Percentiles rank a stretch among this genome's conserved stretches.
Evolutionary conservation across 2,329 filamentous ascomycete species (phyloP).

Genomic region (Laburnicola sp.): DNA sequence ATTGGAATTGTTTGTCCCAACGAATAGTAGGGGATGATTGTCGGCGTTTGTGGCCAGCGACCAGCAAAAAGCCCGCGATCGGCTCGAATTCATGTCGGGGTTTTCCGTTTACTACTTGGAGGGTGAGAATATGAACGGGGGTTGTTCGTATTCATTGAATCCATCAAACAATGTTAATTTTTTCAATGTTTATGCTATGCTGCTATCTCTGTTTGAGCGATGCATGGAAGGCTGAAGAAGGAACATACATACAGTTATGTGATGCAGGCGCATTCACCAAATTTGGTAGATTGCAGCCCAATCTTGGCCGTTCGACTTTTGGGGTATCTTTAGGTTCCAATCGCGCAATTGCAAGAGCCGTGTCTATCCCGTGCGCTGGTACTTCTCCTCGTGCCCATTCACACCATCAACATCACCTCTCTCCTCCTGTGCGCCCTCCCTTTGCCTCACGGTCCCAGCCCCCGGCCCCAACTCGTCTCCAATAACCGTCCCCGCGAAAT

Average conservation of each 20-base stretch:
- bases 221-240: no score
- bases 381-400: slow-evolving; percentile 40
- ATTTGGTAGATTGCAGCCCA: background rate
- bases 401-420: slow-evolving; percentile 29
- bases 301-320: background rate
- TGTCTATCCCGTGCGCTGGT: slow-evolving; percentile 39
- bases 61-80: no score
- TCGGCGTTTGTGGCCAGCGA: no score
- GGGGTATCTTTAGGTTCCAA: slow-evolving; percentile 2
- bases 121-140: no score
- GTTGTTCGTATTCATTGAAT: no score
- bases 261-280: background rate
- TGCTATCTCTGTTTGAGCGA: no score
- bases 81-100: no score
- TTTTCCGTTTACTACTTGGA: no score
- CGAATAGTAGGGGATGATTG: no score
- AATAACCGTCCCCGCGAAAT: slow-evolving; percentile 39
- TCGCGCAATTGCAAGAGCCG: background rate
- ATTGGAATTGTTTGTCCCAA: no score
- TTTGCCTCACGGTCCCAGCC: slow-evolving; percentile 41
- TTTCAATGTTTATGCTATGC: no score
- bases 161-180: no score
- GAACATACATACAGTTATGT: background rate
- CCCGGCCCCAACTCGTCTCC: slow-evolving; percentile 39
- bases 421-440: slow-evolving; percentile 39